Base-by-base conservation (phyloP, 768 basidiomycete species). In the Kwoniella sp. region DNA sequence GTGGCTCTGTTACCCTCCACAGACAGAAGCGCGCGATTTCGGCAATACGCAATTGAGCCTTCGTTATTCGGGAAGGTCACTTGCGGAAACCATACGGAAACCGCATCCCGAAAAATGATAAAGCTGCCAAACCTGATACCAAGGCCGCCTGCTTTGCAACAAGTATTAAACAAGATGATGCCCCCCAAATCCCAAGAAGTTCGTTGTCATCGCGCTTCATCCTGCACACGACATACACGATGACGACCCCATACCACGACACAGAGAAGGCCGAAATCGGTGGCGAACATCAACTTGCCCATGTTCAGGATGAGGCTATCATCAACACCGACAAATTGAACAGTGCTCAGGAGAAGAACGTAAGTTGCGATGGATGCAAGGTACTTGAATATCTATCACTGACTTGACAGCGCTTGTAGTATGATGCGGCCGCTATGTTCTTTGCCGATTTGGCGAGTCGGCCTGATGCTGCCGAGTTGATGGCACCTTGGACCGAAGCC, bases 401-500 rank as follows among this genome's bases (percentile, higher is more conserved):
- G 22, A 52, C 19, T 21, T n/a, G 12, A 26, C 17, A 36, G 2
- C 19, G 8, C 13, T 29, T 40, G 17, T 40, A 66, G 65, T 67
- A 61, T 33, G 65, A 67, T 60, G 46, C 55, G 1, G 65, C 55
- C n/a, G 65, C 65, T 30, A 40, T 25, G 9, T 67, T 62, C 49
- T 62, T 67, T 51, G 60, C 40, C 51, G 65, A 67, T 19, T 12
- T 67, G 40, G 60, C 59, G 7, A 50, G 49, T 33, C 59, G 65
- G 30, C 60, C 65, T 30, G 60, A 67, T 37, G 65, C 55, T 19
- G 48, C 55, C 26, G 54, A 67, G 25, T 29, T 67, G 26, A 61
- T 67, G 59, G 65, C 65, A 10, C 65, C 59, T 4, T 67, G 65
- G 65, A 67, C 65, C 21, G 53, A 55, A 1, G 65, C 33, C 13